Base-by-base conservation (phyloP, 805 yeast species). In the Pichia exigua region DNA sequence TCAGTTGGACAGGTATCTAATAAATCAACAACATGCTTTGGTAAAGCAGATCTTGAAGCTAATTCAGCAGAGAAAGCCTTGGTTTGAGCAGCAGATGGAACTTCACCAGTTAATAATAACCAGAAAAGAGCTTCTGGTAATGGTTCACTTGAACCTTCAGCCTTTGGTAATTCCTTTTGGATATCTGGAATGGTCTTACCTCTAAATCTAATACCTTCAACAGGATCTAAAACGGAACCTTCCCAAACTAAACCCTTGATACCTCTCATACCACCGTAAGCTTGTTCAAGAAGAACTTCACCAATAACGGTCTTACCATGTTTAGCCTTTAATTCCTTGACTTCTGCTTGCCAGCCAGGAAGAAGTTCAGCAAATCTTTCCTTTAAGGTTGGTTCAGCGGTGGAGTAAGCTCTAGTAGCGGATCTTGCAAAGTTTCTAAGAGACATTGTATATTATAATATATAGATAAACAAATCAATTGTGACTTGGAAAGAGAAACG, bases 251-350 rank as follows among this genome's bases (percentile, higher is more conserved):
- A 74, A 61, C 88, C 87, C 71, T 83, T 82, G 69, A 86, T 83
- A 66, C 95, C 95, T 70, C 95, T 79, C 91, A 83, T 83, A 75
- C 95, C 95, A 73, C 95, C 95, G 72, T 85, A 87, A 42, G 90
- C 91, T 73, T 85, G 92, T 68, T 82, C 88, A 56, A 86, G 73
- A 52, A 75, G 69, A 57, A 85, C 85, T 70, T 85, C 88, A 59
- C 89, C 92, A 58, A 86, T 82, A 48, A 71, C 85, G 66, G 87
- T 79, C 69, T 83, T 78, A 64, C 98, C 99, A 72, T 92, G 80
- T 65, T 90, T 95, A 71, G 87, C 78, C 74, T 92, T 90, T 71
- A 92, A 83, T 64, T 83, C 80, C 76, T 85, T 87, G 73, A 94
- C 85, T 76, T 90, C 88, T 71, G 89, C 97, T 62, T 86, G 86